Percentiles rank a stretch among this genome's conserved stretches.
phyloP scores from a whole-genome alignment of 2,329 filamentous ascomycete species.

The Colletotrichum acutatum region DNA sequence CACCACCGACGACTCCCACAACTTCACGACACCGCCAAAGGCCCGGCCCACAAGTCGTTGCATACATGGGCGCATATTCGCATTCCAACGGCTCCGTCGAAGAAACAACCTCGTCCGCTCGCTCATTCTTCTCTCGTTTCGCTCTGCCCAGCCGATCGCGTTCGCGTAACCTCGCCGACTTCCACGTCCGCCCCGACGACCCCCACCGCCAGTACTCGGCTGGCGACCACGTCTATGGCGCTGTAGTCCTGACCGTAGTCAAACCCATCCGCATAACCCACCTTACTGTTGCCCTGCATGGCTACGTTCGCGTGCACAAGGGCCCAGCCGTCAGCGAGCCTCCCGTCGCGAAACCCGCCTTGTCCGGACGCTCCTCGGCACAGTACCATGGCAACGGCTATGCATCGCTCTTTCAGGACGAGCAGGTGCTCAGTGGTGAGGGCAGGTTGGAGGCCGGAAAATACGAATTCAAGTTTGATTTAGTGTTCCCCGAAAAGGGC shows the following conservation, averaged over 20 bases:
- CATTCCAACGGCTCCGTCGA: slow-evolving; percentile 52
- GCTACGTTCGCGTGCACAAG: slow-evolving; percentile 83
- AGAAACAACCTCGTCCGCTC: slow-evolving; percentile 50
- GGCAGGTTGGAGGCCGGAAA: slow-evolving; percentile 78
- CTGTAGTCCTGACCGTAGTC: slow-evolving; percentile 77
- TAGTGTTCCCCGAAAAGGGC: slow-evolving; percentile 74
- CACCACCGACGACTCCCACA: slow-evolving; percentile 27
- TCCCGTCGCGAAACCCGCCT: slow-evolving; percentile 55
- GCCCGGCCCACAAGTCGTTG: slow-evolving; percentile 39
- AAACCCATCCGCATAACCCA: slow-evolving; percentile 84
- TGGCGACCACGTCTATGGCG: slow-evolving; percentile 79
- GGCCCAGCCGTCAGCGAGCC: slow-evolving; percentile 68
- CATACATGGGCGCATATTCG: slow-evolving; percentile 59
- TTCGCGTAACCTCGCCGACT: slow-evolving; percentile 77
- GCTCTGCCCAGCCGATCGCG: slow-evolving; percentile 62
- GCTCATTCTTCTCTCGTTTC: slow-evolving; percentile 64
- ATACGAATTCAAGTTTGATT: slow-evolving; percentile 83
- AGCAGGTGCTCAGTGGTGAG: slow-evolving; percentile 82
- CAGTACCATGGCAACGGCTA: slow-evolving; percentile 81
- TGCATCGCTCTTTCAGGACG: slow-evolving; percentile 85
- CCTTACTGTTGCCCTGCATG: slow-evolving; percentile 80
- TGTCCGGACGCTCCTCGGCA: slow-evolving; percentile 49
- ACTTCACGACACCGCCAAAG: slow-evolving; percentile 32
- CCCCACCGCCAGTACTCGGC: slow-evolving; percentile 81
- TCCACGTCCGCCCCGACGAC: slow-evolving; percentile 80